A percentile compares a stretch with the other conserved stretches of the same genome.
phyloP scores from a whole-genome alignment of 176 grass and related monocot genomes.

The Phoenix dactylifera region DNA sequence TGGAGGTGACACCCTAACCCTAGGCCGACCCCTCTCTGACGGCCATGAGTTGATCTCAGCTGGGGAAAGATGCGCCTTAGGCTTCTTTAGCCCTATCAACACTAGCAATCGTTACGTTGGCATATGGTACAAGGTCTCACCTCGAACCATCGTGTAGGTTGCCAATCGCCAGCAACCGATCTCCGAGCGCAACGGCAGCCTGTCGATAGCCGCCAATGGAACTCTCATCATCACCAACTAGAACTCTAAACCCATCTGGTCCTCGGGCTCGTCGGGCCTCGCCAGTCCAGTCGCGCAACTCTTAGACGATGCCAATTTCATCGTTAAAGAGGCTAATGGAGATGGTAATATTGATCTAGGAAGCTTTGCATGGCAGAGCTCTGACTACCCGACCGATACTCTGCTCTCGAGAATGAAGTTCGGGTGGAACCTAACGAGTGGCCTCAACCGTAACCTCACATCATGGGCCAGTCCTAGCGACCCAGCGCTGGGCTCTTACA shows the following conservation, averaged over 20 bases:
- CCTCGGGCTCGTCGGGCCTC: neutral
- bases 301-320: too few species aligned
- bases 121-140: constrained; percentile 11
- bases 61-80: neutral
- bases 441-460: neutral
- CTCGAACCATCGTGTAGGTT: neutral
- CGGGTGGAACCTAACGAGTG: neutral
- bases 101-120: neutral
- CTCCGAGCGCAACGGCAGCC: neutral
- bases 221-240: neutral
- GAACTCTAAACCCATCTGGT: constrained; percentile 1
- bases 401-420: neutral
- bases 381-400: constrained; percentile 2
- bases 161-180: neutral
- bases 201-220: neutral
- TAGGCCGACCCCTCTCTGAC: neutral
- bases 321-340: too few species aligned
- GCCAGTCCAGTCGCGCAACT: neutral
- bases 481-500: neutral
- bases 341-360: neutral
- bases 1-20: too few species aligned
- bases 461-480: neutral
- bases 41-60: neutral
- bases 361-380: constrained; percentile 8
- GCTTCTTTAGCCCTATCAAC: neutral